Evolutionary conservation across 2,329 filamentous ascomycete genomes (phyloP).

Genomic region (Orbilia oligospora): DNA sequence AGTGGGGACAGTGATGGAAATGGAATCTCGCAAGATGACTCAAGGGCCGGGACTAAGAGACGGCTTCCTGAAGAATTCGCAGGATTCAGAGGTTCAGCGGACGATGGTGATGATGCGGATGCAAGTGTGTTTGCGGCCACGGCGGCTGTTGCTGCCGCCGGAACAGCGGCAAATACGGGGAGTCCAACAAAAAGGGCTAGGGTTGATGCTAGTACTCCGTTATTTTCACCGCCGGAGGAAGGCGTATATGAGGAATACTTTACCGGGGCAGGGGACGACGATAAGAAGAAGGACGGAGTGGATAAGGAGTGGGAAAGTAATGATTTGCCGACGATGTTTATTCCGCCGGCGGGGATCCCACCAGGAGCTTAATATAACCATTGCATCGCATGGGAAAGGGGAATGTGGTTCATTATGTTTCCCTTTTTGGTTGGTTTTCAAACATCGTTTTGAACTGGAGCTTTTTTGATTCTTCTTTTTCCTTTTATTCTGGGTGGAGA

Average conservation of each 20-base stretch:
- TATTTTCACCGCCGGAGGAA: slow-evolving; percentile 54
- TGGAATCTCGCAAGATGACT: slow-evolving; percentile 36
- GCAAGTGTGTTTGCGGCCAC: slow-evolving; percentile 54
- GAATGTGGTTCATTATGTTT: slow-evolving; percentile 19
- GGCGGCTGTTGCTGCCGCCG: slow-evolving; percentile 47
- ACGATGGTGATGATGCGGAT: slow-evolving; percentile 54
- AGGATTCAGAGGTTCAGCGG: slow-evolving; percentile 42
- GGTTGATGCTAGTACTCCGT: slow-evolving; percentile 44
- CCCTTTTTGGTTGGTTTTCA: slow-evolving; percentile 28
- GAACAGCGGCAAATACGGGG: slow-evolving; percentile 26
- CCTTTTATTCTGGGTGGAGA: slow-evolving; percentile 42
- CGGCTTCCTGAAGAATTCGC: slow-evolving; percentile 57
- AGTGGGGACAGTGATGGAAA: slow-evolving; percentile 27
- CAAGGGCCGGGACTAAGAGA: slow-evolving; percentile 54
- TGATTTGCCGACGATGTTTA: slow-evolving; percentile 58
- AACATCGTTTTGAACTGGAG: slow-evolving; percentile 32
- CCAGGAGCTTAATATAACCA: slow-evolving; percentile 45
- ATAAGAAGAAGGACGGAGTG: slow-evolving; percentile 36
- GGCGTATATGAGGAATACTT: slow-evolving; percentile 51
- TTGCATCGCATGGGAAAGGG: slow-evolving; percentile 14
- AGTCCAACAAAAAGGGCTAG: slow-evolving; percentile 46
- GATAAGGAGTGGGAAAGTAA: slow-evolving; percentile 60
- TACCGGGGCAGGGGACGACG: slow-evolving; percentile 30
- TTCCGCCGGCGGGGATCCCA: slow-evolving; percentile 49
- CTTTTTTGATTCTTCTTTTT: slow-evolving; percentile 30